These are phyloP conservation scores for Fusarium decemcellulare DNA, from an alignment of 2,329 filamentous ascomycete genomes.

Conservation along the genomic window DNA sequence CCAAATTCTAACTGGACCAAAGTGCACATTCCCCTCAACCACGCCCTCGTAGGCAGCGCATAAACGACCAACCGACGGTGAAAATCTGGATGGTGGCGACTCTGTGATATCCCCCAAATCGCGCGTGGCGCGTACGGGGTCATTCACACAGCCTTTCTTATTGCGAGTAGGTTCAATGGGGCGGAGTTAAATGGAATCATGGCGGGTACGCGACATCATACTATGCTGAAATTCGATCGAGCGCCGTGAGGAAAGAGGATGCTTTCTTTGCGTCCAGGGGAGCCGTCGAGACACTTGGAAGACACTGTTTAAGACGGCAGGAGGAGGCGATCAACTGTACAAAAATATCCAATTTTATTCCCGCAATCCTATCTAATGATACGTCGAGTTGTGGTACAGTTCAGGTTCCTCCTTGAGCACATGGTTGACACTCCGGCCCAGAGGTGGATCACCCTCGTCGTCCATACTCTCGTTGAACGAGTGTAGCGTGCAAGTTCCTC, in stretches of 20 bases:
- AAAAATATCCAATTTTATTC: slow-evolving; percentile 43
- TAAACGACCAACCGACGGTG: slow-evolving; percentile 53
- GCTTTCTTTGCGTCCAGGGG: slow-evolving; percentile 26
- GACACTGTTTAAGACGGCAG: slow-evolving; percentile 16
- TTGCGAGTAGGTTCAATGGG: slow-evolving; percentile 43
- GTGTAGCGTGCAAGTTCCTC: slow-evolving; percentile 84
- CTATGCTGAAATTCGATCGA: slow-evolving; percentile 39
- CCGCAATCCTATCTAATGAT: slow-evolving; percentile 33
- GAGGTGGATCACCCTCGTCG: slow-evolving; percentile 74
- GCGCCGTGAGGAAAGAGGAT: slow-evolving; percentile 29
- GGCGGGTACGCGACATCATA: slow-evolving; percentile 44
- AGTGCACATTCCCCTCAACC: slow-evolving; percentile 81
- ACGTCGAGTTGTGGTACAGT: slow-evolving; percentile 41
- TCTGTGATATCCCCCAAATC: slow-evolving; percentile 30
- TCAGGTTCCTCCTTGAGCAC: slow-evolving; percentile 62
- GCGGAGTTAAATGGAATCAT: slow-evolving; percentile 47
- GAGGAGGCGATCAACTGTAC: slow-evolving; percentile 41
- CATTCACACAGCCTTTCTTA: slow-evolving; percentile 42
- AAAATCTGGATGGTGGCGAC: slow-evolving; percentile 35
- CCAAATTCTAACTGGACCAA: slow-evolving; percentile 22
- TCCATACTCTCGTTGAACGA: slow-evolving; percentile 78
- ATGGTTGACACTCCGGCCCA: slow-evolving; percentile 72
- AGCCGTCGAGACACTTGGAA: slow-evolving; percentile 18
- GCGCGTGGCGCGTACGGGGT: slow-evolving; percentile 22
- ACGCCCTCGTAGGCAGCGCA: slow-evolving; percentile 77